These are phyloP conservation scores for Penicillium sp. DNA, from an alignment of 2,329 filamentous ascomycete species.

Conservation along the genomic window DNA sequence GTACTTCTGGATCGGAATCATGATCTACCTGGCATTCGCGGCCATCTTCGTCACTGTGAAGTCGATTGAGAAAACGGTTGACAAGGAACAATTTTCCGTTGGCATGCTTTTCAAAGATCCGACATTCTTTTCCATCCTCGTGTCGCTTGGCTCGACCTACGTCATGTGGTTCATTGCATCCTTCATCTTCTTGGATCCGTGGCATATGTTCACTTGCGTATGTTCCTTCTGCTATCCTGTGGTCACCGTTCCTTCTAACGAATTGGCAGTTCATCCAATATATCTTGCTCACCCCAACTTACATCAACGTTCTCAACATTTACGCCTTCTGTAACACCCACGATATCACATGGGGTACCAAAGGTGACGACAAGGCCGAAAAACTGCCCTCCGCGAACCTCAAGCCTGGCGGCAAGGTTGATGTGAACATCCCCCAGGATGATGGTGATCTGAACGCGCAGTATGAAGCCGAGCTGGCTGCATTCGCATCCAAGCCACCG, in stretches of 20 bases:
- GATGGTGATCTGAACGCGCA: conserved; percentile 92
- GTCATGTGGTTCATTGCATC: conserved; percentile 88
- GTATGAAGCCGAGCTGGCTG: conserved; percentile 76
- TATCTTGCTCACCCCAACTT: conserved; percentile 87
- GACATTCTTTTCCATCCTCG: conserved; percentile 87
- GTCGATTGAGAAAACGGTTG: conserved; percentile 68
- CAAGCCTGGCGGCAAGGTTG: conserved; percentile 92
- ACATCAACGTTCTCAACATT: conserved; percentile 97
- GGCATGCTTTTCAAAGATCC: conserved; percentile 73
- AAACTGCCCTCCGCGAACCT: conserved; percentile 82
- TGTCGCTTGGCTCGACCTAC: conserved; percentile 88
- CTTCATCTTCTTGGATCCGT: conserved; percentile 92
- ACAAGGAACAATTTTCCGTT: conserved; percentile 59
- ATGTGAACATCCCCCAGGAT: conserved; percentile 77
- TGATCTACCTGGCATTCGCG: conserved; percentile 92
- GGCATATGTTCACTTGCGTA: conserved; percentile 91
- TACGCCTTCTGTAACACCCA: conserved; percentile 99
- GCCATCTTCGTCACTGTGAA: conserved; percentile 89
- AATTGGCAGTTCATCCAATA: conserved; percentile 72
- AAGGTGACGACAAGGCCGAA: conserved; percentile 92
- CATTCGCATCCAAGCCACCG: conserved; percentile 68
- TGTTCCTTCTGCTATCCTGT: conserved; percentile 20
- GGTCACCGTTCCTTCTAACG: not conserved
- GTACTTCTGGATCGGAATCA: conserved; percentile 95
- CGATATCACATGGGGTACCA: conserved; percentile 96